Base-by-base conservation (phyloP, 768 basidiomycete species). In the Lactarius psammicola region DNA sequence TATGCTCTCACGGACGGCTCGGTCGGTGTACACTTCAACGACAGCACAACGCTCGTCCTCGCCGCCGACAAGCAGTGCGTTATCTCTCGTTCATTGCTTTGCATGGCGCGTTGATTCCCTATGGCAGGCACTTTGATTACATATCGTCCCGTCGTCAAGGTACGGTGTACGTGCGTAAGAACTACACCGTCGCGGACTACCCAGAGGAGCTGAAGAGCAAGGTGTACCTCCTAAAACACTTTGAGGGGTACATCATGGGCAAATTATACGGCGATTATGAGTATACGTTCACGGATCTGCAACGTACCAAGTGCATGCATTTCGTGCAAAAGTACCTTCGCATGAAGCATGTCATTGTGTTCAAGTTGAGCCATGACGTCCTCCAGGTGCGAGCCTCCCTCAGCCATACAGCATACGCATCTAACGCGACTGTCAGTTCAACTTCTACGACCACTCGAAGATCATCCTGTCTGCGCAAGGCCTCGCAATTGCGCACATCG, bases 391-490 rank as follows among this genome's bases (percentile, higher is more conserved):
- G 83, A 70, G 68, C n/a, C 36, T 5, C 26, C 51, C 53, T 49
- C 64, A 18, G 53, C 23, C 57, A 58, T 34, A 23, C 46, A 10
- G 23, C 33, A 38, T 55, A 28, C 42, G 60, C 64, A 68, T 57
- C 71, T 58, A 28, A 59, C 28, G 58, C 20, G 10, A 23, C 55
- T 33, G 38, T 2, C 74, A 98, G 96, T 98, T 98, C 84, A 99
- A 98, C 80, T 98, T 98, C 76, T 93, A 92, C 76, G 97, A 98
- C 78, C 97, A 99, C 79, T 89, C 92, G 49, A 98, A 99, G 76
- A 79, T 98, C 66, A 87, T 99, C 64, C 80, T 99, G 59, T 93
- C 94, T 20, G 85, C 87, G 1, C 81, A 87, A 31, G 95, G 92
- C 3, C 80, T 88, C 15, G 76, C 87, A 17, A 81, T 98, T 57